These are phyloP conservation scores for Liquidambar formosana DNA, from an alignment of 164 flowering plant genomes.

Conservation along the genomic window DNA sequence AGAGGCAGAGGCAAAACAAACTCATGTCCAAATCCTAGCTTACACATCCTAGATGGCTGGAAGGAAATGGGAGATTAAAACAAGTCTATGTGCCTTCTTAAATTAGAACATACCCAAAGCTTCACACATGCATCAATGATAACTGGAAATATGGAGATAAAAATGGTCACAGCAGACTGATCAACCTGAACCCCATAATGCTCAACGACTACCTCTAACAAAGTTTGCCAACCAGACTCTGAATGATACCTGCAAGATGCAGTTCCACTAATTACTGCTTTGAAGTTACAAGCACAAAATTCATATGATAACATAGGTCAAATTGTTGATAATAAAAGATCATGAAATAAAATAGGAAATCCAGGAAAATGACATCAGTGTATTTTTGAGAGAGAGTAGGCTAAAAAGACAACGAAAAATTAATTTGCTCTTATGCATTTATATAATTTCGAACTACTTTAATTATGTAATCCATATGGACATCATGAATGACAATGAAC, in stretches of 20 bases:
- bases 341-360: too few species aligned
- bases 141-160: conserved; percentile 80
- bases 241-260: conserved; percentile 79
- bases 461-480: too few species aligned
- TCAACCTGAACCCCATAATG: conserved; percentile 89
- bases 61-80: too few species aligned
- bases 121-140: conserved; percentile 86
- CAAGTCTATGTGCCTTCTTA: neutral
- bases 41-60: too few species aligned
- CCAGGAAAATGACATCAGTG: too few species aligned
- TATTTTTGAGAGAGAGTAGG: too few species aligned
- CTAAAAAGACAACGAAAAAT: too few species aligned
- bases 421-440: too few species aligned
- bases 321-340: too few species aligned
- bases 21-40: neutral
- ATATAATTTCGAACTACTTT: too few species aligned
- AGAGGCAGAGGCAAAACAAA: neutral
- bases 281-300: neutral
- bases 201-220: conserved; percentile 74
- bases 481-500: too few species aligned
- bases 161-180: conserved; percentile 66
- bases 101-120: conserved; percentile 73
- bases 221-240: conserved; percentile 94
- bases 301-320: too few species aligned
- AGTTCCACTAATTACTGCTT: neutral